A percentile compares a stretch with the other conserved stretches of the same genome.
phyloP scores from a whole-genome alignment of 2,329 filamentous ascomycete species.

The Rhexocercosporidium sp. region DNA sequence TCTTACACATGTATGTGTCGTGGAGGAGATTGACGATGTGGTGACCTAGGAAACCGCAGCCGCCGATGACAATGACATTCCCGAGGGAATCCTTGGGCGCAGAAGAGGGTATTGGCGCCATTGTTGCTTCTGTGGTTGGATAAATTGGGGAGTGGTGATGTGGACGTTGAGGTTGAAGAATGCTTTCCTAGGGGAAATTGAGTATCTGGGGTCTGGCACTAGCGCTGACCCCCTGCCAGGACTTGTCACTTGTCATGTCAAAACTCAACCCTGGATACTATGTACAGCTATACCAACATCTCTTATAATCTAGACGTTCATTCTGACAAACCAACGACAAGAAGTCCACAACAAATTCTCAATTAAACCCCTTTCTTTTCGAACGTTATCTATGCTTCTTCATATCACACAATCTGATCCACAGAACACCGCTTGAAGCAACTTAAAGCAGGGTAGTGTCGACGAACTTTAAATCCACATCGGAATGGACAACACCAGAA shows the following conservation, averaged over 20 bases:
- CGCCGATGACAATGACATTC: slow-evolving; percentile 78
- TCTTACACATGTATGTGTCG: slow-evolving; percentile 52
- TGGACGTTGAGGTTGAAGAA: not conserved
- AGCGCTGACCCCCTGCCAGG: slow-evolving; percentile 9
- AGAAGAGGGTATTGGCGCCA: slow-evolving; percentile 12
- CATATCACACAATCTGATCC: not conserved
- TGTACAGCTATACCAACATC: not conserved
- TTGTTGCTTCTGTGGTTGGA: not conserved
- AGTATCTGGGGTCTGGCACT: slow-evolving; percentile 12
- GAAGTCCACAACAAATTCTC: too few species aligned
- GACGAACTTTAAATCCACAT: not conserved
- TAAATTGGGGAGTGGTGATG: not conserved
- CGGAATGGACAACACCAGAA: slow-evolving; percentile 4
- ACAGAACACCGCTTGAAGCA: too few species aligned
- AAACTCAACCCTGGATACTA: not conserved
- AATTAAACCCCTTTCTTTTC: too few species aligned
- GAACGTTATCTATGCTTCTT: too few species aligned
- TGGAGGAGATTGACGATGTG: slow-evolving; percentile 79
- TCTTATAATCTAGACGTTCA: too few species aligned
- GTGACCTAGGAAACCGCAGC: slow-evolving; percentile 84
- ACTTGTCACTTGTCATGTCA: not conserved
- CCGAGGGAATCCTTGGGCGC: slow-evolving; percentile 53
- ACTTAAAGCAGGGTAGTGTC: not conserved
- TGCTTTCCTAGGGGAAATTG: slow-evolving; percentile 12
- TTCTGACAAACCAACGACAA: too few species aligned